These are phyloP conservation scores for Exophiala aquamarina DNA, from an alignment of 2,329 filamentous ascomycete species.

Conservation along the genomic window DNA sequence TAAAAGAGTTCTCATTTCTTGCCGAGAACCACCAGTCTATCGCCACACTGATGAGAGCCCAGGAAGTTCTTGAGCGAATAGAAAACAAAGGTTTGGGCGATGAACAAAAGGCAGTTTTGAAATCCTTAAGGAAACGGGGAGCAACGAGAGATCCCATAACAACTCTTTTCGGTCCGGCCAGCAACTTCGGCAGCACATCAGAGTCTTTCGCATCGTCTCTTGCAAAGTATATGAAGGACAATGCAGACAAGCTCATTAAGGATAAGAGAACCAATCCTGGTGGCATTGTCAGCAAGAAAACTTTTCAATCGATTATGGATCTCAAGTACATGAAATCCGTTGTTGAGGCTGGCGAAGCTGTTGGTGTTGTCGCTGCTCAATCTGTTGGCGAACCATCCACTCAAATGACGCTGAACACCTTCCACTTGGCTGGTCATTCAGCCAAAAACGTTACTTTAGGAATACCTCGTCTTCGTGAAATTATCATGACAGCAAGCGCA, in stretches of 20 bases:
- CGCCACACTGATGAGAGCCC: conserved; percentile 71
- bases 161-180: conserved; percentile 70
- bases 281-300: conserved; percentile 62
- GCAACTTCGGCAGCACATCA: conserved; percentile 80
- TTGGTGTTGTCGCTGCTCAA: conserved; percentile 94
- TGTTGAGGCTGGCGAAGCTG: conserved; percentile 91
- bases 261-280: conserved; percentile 57
- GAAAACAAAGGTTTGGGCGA: conserved; percentile 14
- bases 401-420: conserved; percentile 99
- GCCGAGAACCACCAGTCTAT: conserved; percentile 82
- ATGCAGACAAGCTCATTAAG: conserved; percentile 61
- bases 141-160: conserved; percentile 74
- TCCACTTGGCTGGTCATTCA: conserved; percentile 98
- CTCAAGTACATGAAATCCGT: conserved; percentile 91
- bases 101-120: conserved; percentile 61
- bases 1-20: conserved; percentile 86
- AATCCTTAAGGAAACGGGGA: conserved; percentile 51
- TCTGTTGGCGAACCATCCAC: conserved; percentile 96
- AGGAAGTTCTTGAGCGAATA: conserved; percentile 37
- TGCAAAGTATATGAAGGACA: conserved; percentile 74
- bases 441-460: conserved; percentile 98
- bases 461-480: conserved; percentile 95
- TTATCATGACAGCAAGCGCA: conserved; percentile 93
- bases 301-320: conserved; percentile 79
- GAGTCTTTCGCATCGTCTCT: conserved; percentile 77